Evolutionary conservation across 352 stramenopile genomes (phyloP), one percentile per base, ranked within the genome.

Genomic region (Phytophthora ohioensis): DNA sequence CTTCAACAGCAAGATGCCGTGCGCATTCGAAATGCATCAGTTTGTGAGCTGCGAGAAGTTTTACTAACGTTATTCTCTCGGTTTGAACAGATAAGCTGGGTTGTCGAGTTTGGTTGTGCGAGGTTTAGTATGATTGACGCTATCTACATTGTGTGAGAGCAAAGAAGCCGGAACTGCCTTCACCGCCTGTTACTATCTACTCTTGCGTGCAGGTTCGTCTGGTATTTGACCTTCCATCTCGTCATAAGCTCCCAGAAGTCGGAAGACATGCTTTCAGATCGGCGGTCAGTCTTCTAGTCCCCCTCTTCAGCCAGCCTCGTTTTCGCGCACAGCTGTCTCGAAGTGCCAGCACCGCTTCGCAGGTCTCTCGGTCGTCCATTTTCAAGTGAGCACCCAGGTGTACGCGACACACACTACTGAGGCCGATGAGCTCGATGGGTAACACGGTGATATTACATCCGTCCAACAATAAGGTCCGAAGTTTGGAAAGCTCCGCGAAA

Each of bases 401-500:
- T 5, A 84, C 81, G n/a, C 84, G 81, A 9, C 77, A 75, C 21
- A 92, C 62, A 10, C 76, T 79, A 17, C 62, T 59, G 15, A 94
- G 71, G 2, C 75, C 75, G 15, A 89, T 84, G 39, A 96, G 73
- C 34, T 91, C 84, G 30, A 88, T 88, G 5, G 88, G 85, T 36
- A 96, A 49, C n/a, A 66, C 47, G 0, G 78, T 79, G 21, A 96
- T 59, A 4, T 65, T 59, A 7, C 80, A 80, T 38, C 71, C 73
- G 51, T 92, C 82, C 9, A 96, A 59, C 21, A 94, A 69, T 15
- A 96, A 75, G 8, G 87, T 93, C 45, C 88, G 83, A 48, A 96
- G 63, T 27, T 84, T 78, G 5, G 49, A 61, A 39, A 95, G 67
- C 32, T 71, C 69, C 5, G 75, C 71, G 7, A 93, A 62, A 27